Conservation (phyloP, 495 filamentous ascomycete genomes). For the Hypomontagnella submonticulosa region DNA sequence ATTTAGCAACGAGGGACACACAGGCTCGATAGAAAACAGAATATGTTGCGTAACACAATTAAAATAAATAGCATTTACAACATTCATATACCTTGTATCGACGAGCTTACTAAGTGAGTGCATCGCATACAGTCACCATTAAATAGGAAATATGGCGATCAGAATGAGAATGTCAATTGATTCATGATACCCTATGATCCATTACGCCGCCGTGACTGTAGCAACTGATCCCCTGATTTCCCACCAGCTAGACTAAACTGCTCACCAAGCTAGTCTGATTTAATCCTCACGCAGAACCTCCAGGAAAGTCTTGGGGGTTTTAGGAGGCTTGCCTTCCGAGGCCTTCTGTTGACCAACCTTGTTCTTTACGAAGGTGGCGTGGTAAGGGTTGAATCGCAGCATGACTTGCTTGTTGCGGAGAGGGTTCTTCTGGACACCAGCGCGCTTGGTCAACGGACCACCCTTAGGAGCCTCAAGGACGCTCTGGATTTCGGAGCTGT, state of each 20-base stretch:
- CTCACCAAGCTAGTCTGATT: conserved; percentile 54
- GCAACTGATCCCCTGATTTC: conserved; percentile 42
- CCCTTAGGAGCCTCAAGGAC: conserved; percentile 91
- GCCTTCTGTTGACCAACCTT: conserved; percentile 56
- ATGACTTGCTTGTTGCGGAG: conserved; percentile 97
- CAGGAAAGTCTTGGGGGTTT: conserved; percentile 52
- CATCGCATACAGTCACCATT: conserved; percentile 3
- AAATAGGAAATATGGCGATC: conserved; percentile 39
- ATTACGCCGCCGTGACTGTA: conserved; percentile 50
- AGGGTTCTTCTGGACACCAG: conserved; percentile 96
- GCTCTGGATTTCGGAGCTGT: conserved; percentile 96
- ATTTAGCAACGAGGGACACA: too few relatives aligned
- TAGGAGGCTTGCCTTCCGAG: conserved; percentile 51
- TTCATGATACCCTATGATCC: conserved; percentile 50
- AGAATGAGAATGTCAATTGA: conserved; percentile 50
- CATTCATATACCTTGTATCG: not conserved
- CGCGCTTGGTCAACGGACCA: conserved; percentile 88
- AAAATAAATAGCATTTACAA: too few relatives aligned
- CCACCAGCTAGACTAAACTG: conserved; percentile 43
- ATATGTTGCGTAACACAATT: too few relatives aligned
- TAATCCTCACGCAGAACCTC: conserved; percentile 55
- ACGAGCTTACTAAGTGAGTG: not conserved
- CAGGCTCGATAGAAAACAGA: too few relatives aligned
- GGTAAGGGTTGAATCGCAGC: conserved; percentile 97
- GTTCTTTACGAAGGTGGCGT: conserved; percentile 83